These are phyloP conservation scores for Lactifluus echinatus DNA, from an alignment of 768 basidiomycete species.

Conservation along the genomic window DNA sequence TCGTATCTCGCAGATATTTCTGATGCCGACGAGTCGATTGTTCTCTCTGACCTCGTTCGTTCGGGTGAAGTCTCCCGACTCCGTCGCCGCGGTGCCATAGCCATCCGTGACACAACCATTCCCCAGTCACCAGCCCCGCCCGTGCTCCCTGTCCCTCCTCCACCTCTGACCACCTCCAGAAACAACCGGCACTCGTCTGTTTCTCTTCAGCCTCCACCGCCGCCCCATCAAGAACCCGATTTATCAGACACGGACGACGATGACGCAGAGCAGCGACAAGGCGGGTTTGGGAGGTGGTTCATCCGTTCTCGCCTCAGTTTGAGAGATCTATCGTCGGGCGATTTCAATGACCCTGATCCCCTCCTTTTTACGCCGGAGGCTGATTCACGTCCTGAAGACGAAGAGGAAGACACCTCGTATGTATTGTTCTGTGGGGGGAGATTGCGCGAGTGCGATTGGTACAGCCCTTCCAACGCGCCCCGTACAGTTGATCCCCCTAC, in stretches of 20 bases:
- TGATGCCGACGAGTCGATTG: constrained; percentile 59
- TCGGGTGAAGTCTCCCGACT: constrained; percentile 67
- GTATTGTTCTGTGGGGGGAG: constrained; percentile 36
- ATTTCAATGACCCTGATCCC: constrained; percentile 11
- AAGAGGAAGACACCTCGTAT: constrained; percentile 26
- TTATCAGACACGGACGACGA: constrained; percentile 13
- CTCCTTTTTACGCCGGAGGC: constrained; percentile 11
- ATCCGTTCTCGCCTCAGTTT: constrained; percentile 8
- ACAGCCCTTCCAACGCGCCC: constrained; percentile 9
- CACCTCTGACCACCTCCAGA: neutral
- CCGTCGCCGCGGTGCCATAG: constrained; percentile 65
- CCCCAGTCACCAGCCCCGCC: constrained; percentile 13
- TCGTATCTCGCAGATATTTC: constrained; percentile 20
- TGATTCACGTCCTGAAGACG: constrained; percentile 20
- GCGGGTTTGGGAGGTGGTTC: constrained; percentile 11
- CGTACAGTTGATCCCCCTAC: constrained; percentile 29
- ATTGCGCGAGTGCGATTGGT: constrained; percentile 6
- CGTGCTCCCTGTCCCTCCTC: constrained; percentile 1
- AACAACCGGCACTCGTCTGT: neutral
- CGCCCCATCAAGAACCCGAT: constrained; percentile 7
- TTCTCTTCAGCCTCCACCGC: neutral
- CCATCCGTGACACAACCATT: constrained; percentile 31
- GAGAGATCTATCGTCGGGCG: constrained; percentile 4
- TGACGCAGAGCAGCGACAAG: constrained; percentile 3
- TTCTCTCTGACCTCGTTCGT: constrained; percentile 65